Percentiles rank a stretch among this genome's conserved stretches.
Evolutionary conservation across 345 rosid genomes (phyloP).

Genomic region (Eucalyptus viminalis): DNA sequence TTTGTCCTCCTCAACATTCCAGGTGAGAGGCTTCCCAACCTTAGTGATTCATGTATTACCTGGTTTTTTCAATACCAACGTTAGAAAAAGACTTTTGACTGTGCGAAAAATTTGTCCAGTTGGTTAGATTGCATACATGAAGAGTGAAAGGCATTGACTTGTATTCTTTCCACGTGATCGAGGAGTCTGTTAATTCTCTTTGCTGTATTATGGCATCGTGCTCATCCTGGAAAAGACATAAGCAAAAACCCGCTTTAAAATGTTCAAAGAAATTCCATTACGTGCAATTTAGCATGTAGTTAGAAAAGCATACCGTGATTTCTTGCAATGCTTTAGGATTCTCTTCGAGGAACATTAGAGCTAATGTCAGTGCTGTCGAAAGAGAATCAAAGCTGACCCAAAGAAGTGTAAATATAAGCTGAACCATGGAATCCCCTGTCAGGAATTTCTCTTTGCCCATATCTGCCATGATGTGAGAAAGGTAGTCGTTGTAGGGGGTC

Average conservation of each 20-base stretch:
- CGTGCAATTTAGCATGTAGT: neutral
- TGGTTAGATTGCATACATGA: neutral
- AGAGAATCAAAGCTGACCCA: slow-evolving; percentile 5
- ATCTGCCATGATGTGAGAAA: slow-evolving; percentile 2
- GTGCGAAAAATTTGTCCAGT: neutral
- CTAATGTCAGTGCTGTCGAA: neutral
- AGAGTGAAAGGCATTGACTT: neutral
- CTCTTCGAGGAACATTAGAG: slow-evolving; percentile 10
- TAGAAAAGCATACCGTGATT: neutral
- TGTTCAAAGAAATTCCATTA: neutral
- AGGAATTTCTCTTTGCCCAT: slow-evolving; percentile 8
- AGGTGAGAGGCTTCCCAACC: neutral
- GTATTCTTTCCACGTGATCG: neutral
- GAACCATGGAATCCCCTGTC: slow-evolving; percentile 4
- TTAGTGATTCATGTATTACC: neutral
- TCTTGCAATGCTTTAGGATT: slow-evolving; percentile 15
- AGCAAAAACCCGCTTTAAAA: neutral
- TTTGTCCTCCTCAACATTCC: neutral
- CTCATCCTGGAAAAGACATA: neutral
- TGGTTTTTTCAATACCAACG: neutral
- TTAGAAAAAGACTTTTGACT: neutral
- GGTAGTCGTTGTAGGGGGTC: neutral
- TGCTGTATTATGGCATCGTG: neutral
- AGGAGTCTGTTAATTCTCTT: neutral
- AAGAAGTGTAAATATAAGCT: neutral